Percentiles rank a stretch among this genome's conserved stretches.
These are phyloP conservation scores for Sarocladium brachiariae DNA, from an alignment of 2,329 filamentous ascomycete genomes.

Conservation along the genomic window DNA sequence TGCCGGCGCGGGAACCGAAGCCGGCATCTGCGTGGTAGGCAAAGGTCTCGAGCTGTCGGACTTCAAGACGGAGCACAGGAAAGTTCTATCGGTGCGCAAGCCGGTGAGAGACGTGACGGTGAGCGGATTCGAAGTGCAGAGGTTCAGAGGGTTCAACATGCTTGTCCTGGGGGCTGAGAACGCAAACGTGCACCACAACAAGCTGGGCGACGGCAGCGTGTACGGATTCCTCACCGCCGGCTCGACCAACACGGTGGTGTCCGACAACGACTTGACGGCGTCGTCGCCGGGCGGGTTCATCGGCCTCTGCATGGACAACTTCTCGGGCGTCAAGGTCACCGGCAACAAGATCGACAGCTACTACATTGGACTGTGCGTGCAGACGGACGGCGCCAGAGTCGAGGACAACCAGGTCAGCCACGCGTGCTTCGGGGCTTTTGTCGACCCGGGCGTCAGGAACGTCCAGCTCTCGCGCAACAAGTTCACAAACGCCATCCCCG, in stretches of 20 bases:
- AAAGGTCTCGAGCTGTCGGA: constrained; percentile 17
- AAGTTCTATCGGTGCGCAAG: constrained; percentile 19
- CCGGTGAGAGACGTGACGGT: constrained; percentile 24
- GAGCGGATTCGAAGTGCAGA: constrained; percentile 24
- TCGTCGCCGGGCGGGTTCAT: constrained; percentile 17
- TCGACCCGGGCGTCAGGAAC: constrained; percentile 24
- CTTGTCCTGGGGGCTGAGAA: constrained; percentile 27
- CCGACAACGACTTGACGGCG: constrained; percentile 21
- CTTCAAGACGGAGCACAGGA: constrained; percentile 24
- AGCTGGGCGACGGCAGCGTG: constrained; percentile 18
- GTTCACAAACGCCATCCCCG: constrained; percentile 16
- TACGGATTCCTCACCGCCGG: constrained; percentile 31
- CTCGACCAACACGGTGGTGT: constrained; percentile 22
- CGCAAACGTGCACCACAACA: constrained; percentile 20
- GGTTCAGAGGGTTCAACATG: constrained; percentile 28
- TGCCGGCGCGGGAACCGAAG: constrained; percentile 16
- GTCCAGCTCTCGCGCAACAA: constrained; percentile 24
- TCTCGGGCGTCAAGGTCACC: constrained; percentile 19
- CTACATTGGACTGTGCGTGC: constrained; percentile 27
- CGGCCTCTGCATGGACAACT: constrained; percentile 29
- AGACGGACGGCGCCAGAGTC: constrained; percentile 24
- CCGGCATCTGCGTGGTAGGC: constrained; percentile 30
- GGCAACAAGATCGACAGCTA: constrained; percentile 25
- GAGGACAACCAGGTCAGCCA: constrained; percentile 25
- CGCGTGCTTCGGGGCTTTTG: constrained; percentile 24